phyloP scores from a whole-genome alignment of 352 stramenopile genomes.

The Pythium utonaiense region DNA sequence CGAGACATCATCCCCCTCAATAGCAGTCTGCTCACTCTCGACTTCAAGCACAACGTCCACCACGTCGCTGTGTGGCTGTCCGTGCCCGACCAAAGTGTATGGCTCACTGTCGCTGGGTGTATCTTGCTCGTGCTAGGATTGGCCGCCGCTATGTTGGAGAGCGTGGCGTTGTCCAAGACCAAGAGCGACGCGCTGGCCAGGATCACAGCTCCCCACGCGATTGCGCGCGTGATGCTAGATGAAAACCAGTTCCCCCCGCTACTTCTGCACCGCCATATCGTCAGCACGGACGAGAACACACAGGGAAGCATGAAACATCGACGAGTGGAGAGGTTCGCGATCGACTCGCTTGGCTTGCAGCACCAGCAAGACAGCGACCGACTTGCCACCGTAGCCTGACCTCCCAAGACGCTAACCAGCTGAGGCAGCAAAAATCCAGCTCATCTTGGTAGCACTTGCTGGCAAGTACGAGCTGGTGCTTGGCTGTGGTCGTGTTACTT shows the following conservation, averaged over 20 bases:
- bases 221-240: neutral
- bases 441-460: no score
- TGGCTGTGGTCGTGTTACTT: no score
- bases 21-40: neutral
- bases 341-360: neutral
- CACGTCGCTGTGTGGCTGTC: slow-evolving; percentile 3
- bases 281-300: neutral
- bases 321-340: neutral
- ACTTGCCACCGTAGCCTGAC: neutral
- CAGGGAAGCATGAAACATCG: neutral
- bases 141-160: neutral
- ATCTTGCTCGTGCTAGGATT: neutral
- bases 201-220: neutral
- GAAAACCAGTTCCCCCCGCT: neutral
- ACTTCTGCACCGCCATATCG: neutral
- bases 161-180: neutral
- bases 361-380: neutral
- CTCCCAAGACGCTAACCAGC: no score
- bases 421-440: no score
- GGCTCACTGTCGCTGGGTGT: neutral
- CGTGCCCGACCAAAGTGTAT: neutral
- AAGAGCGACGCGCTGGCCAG: neutral
- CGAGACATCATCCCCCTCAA: neutral
- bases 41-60: neutral
- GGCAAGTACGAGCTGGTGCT: no score